Conservation (phyloP, 192 early-diverging fungal species). For the Dissophora ornata region DNA sequence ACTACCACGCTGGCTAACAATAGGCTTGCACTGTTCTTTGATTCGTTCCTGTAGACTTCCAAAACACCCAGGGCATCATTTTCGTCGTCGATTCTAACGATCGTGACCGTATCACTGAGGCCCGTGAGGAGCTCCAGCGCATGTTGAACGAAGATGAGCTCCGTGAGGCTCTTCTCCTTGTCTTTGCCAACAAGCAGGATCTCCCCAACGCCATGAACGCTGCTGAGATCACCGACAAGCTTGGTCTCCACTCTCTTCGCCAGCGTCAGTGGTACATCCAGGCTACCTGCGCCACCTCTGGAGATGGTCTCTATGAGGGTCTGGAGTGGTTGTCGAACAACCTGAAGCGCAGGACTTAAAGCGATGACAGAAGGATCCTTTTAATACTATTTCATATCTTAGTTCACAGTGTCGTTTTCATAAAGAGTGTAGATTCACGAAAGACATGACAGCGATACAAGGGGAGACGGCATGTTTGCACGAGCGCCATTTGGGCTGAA, state of each 20-base stretch:
- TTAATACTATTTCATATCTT: not conserved
- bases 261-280: constrained; percentile 95
- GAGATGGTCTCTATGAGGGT: constrained; percentile 98
- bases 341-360: constrained; percentile 65
- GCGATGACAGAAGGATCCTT: not conserved
- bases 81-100: constrained; percentile 98
- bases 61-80: constrained; percentile 96
- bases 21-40: too few relatives aligned
- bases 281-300: constrained; percentile 89
- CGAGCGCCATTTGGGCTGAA: too few relatives aligned
- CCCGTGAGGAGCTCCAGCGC: constrained; percentile 92
- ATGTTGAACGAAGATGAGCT: constrained; percentile 98
- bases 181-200: constrained; percentile 99
- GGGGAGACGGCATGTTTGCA: too few relatives aligned
- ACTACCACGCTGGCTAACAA: too few relatives aligned
- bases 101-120: constrained; percentile 93
- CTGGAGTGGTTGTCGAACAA: constrained; percentile 92
- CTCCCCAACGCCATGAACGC: constrained; percentile 95
- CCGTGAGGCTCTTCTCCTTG: constrained; percentile 87
- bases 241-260: constrained; percentile 85
- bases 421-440: too few relatives aligned
- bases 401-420: too few relatives aligned
- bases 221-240: constrained; percentile 93
- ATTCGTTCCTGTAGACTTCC: constrained; percentile 91
- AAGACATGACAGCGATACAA: too few relatives aligned